These are phyloP conservation scores for Entrophospora sp. DNA, from an alignment of 192 early-diverging fungal genomes.

Conservation along the genomic window DNA sequence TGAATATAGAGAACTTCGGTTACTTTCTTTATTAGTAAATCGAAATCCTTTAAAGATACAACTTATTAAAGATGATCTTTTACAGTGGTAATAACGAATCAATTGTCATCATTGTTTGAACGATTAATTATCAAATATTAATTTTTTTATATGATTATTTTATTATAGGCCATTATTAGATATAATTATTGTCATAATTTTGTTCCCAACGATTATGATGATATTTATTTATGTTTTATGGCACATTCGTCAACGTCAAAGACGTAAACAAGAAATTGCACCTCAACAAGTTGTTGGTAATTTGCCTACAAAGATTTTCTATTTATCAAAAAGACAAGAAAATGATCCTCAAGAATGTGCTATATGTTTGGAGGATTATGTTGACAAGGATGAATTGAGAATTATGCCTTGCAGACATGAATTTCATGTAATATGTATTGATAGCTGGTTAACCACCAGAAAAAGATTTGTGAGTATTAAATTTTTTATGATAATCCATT, in stretches of 20 bases:
- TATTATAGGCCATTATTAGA: constrained; percentile 60
- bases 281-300: constrained; percentile 64
- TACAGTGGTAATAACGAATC: constrained; percentile 31
- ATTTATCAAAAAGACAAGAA: constrained; percentile 49
- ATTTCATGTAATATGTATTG: constrained; percentile 84
- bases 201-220: constrained; percentile 77
- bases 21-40: constrained; percentile 17
- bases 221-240: constrained; percentile 65
- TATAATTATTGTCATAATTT: constrained; percentile 69
- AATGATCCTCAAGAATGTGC: constrained; percentile 78
- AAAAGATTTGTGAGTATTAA: constrained; percentile 84
- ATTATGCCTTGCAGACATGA: constrained; percentile 82
- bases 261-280: constrained; percentile 65
- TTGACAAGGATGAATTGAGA: constrained; percentile 66
- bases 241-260: constrained; percentile 63
- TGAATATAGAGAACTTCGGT: constrained; percentile 54
- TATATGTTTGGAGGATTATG: constrained; percentile 91
- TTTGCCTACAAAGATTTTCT: constrained; percentile 65
- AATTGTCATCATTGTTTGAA: too few species aligned
- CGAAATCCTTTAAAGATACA: constrained; percentile 24
- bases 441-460: constrained; percentile 81
- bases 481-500: too few species aligned
- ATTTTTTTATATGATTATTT: not conserved
- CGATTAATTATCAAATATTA: not conserved
- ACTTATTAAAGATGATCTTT: constrained; percentile 32